Percentiles rank a stretch among this genome's conserved stretches.
Conservation (phyloP, 2,329 filamentous ascomycete species). For the Phoma herbarum region DNA sequence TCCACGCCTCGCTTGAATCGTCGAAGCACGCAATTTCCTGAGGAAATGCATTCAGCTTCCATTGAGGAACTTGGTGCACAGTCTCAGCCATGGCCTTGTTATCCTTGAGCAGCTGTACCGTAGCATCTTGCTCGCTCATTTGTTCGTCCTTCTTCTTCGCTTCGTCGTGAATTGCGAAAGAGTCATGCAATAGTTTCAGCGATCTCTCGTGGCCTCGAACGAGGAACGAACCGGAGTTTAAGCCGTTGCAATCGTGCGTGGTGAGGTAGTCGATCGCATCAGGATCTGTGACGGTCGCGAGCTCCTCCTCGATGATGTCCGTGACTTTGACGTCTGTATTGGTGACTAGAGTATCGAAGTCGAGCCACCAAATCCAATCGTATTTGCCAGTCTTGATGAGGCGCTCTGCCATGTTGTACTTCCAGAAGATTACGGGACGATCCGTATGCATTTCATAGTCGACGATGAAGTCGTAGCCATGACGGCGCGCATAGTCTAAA, state of each 20-base stretch:
- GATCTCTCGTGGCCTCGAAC: constrained; percentile 48
- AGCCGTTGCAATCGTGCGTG: constrained; percentile 52
- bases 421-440: constrained; percentile 48
- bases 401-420: constrained; percentile 52
- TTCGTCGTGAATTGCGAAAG: constrained; percentile 38
- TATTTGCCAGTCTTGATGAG: constrained; percentile 46
- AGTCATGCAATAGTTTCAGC: constrained; percentile 46
- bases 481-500: constrained; percentile 51
- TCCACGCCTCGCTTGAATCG: constrained; percentile 39
- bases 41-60: constrained; percentile 53
- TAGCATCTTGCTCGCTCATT: constrained; percentile 52
- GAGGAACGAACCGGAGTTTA: constrained; percentile 53
- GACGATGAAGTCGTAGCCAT: constrained; percentile 52
- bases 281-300: constrained; percentile 41
- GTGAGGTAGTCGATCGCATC: constrained; percentile 50
- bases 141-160: constrained; percentile 32
- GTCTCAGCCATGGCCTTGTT: constrained; percentile 31
- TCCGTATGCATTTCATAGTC: constrained; percentile 50
- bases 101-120: constrained; percentile 45
- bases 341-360: constrained; percentile 54
- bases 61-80: constrained; percentile 47
- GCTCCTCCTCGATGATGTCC: constrained; percentile 48
- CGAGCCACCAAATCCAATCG: constrained; percentile 57
- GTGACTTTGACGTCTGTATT: constrained; percentile 49
- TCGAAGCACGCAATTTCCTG: constrained; percentile 53